Evolutionary conservation across 768 basidiomycete genomes (phyloP).

Genomic region (Gloeopeniophorella convolvens): DNA sequence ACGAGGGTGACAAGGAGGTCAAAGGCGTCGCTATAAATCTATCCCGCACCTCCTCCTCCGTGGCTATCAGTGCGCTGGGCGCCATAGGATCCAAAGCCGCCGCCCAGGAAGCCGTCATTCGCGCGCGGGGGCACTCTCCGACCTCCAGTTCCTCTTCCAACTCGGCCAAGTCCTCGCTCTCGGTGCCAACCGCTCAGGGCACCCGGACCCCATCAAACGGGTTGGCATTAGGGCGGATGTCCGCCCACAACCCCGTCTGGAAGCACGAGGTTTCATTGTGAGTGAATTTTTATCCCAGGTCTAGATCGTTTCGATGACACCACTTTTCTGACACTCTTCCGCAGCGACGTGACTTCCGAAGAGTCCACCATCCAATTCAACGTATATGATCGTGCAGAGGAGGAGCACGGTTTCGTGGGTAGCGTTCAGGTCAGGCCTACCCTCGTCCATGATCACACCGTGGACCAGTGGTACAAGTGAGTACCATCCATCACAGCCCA

Average conservation of each 20-base stretch:
- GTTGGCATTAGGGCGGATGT: constrained; percentile 53
- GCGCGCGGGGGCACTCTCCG: constrained; percentile 13
- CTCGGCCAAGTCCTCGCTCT: constrained; percentile 20
- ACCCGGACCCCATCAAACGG: constrained; percentile 27
- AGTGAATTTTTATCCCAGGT: constrained; percentile 32
- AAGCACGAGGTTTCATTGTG: constrained; percentile 99
- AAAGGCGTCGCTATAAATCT: constrained; percentile 65
- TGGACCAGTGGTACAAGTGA: constrained; percentile 97
- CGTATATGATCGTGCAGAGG: constrained; percentile 82
- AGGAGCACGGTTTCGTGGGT: constrained; percentile 86
- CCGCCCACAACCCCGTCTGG: constrained; percentile 91
- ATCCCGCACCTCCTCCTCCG: constrained; percentile 53
- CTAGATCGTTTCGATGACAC: constrained; percentile 1
- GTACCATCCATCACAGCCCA: constrained; percentile 29
- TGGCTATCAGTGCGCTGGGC: constrained; percentile 58
- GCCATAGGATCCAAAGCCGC: constrained; percentile 50
- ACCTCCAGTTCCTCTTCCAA: constrained; percentile 15
- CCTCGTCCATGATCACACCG: constrained; percentile 86
- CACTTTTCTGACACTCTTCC: constrained; percentile 12
- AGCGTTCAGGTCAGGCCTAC: constrained; percentile 87
- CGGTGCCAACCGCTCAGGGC: constrained; percentile 19
- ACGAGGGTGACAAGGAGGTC: constrained; percentile 82
- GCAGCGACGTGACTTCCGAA: constrained; percentile 90
- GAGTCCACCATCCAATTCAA: constrained; percentile 79
- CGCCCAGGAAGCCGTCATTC: constrained; percentile 21